Evolutionary conservation across 495 filamentous ascomycete genomes (phyloP).

Genomic region (Xylaria grammica): DNA sequence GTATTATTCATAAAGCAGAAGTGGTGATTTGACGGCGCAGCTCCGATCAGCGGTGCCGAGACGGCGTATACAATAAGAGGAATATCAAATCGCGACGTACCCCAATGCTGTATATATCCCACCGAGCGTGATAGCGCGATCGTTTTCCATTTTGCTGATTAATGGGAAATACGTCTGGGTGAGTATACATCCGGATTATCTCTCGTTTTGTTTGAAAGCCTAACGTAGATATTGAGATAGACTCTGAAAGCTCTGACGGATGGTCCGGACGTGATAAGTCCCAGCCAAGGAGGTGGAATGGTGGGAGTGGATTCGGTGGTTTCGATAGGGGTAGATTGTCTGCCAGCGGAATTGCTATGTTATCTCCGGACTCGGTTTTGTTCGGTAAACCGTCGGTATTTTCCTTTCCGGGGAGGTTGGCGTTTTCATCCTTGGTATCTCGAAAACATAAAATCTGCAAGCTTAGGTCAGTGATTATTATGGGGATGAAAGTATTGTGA

Average conservation of each 20-base stretch:
- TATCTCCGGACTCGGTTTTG: not conserved
- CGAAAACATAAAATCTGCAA: not conserved
- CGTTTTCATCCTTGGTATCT: not conserved
- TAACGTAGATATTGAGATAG: not conserved
- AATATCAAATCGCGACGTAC: not conserved
- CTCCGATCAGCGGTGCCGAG: too few relatives aligned
- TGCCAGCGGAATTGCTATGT: not conserved
- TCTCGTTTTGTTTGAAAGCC: not conserved
- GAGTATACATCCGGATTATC: constrained; percentile 1
- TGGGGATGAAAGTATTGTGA: not conserved
- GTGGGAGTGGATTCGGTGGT: not conserved
- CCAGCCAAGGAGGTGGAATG: constrained; percentile 3
- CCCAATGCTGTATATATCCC: constrained; percentile 1
- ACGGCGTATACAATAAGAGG: not conserved
- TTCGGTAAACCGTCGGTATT: too few relatives aligned
- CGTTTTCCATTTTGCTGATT: not conserved
- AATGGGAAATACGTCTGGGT: not conserved
- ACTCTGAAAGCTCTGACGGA: not conserved
- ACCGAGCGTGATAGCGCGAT: not conserved
- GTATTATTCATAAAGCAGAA: too few relatives aligned
- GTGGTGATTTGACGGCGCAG: too few relatives aligned
- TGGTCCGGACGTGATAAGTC: constrained; percentile 5
- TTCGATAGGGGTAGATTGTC: not conserved
- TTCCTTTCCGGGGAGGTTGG: not conserved
- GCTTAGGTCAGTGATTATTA: not conserved